Evolutionary conservation across 2,329 filamentous ascomycete species (phyloP).

Genomic region (Fusarium caatingaense): DNA sequence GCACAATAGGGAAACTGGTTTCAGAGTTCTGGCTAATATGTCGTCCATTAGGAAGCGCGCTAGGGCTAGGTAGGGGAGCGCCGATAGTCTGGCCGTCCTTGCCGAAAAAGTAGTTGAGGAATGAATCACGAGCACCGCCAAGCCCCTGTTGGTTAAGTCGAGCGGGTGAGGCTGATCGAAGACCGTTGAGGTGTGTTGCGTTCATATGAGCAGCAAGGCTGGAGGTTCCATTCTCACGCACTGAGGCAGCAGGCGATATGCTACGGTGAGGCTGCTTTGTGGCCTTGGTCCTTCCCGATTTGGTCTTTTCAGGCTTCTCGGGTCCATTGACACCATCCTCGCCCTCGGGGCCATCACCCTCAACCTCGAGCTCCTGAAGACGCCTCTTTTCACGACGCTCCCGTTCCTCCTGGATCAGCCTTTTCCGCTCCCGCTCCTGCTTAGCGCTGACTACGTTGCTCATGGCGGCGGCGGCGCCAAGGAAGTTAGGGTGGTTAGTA

Average conservation of each 20-base stretch:
- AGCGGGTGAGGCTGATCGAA: constrained; percentile 55
- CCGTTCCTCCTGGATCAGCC: constrained; percentile 82
- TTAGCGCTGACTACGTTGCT: constrained; percentile 94
- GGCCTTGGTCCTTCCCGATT: constrained; percentile 46
- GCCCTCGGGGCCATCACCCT: constrained; percentile 76
- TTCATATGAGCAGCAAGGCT: constrained; percentile 71
- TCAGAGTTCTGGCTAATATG: constrained; percentile 85
- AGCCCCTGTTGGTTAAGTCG: constrained; percentile 66
- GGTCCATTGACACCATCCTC: constrained; percentile 58
- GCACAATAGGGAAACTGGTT: constrained; percentile 84
- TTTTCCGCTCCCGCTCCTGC: constrained; percentile 91
- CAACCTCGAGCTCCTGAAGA: constrained; percentile 84
- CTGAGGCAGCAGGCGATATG: constrained; percentile 76
- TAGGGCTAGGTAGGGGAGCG: constrained; percentile 52
- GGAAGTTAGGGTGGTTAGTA: constrained; percentile 98
- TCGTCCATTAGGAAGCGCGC: constrained; percentile 54
- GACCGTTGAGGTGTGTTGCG: constrained; percentile 63
- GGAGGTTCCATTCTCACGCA: constrained; percentile 73
- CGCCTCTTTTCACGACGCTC: constrained; percentile 86
- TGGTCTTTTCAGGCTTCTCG: constrained; percentile 66
- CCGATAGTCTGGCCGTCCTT: constrained; percentile 76
- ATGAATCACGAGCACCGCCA: constrained; percentile 83
- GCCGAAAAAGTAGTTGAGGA: constrained; percentile 98
- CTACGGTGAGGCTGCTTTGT: constrained; percentile 69
- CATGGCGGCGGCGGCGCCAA: constrained; percentile 97